These are phyloP conservation scores for Gossypium aridum DNA, from an alignment of 441 rosid species.

Conservation along the genomic window DNA sequence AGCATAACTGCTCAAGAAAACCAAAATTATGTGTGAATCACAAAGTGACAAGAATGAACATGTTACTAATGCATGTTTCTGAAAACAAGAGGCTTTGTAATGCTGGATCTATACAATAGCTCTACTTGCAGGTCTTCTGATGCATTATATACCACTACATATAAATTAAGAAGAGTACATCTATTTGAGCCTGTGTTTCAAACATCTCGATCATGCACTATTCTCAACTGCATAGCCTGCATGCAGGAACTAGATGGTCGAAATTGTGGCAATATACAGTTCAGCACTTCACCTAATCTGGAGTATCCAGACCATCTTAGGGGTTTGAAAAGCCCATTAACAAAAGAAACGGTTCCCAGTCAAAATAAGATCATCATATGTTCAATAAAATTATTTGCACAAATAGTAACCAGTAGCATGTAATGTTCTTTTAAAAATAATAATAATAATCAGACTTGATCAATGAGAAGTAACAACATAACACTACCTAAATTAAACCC, in stretches of 20 bases:
- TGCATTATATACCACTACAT: neutral
- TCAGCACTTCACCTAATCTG: neutral
- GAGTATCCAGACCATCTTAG: neutral
- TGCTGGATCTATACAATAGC: neutral
- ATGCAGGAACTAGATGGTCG: neutral
- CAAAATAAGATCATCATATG: neutral
- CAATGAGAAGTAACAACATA: neutral
- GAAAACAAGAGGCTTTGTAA: neutral
- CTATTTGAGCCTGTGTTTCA: neutral
- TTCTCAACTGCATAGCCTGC: neutral
- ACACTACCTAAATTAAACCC: neutral
- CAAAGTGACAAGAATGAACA: neutral
- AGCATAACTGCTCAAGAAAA: neutral
- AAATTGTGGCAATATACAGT: neutral
- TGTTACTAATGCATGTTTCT: neutral
- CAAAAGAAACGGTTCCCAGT: neutral
- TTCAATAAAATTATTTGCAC: neutral
- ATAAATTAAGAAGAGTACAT: neutral
- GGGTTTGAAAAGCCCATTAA: neutral
- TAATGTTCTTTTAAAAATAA: neutral
- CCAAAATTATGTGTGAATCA: neutral
- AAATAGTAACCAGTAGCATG: neutral
- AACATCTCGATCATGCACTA: neutral
- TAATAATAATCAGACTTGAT: neutral
- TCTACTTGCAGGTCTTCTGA: slow-evolving; percentile 6